Base-by-base conservation (phyloP, 768 basidiomycete species). In the Trametes maxima region DNA sequence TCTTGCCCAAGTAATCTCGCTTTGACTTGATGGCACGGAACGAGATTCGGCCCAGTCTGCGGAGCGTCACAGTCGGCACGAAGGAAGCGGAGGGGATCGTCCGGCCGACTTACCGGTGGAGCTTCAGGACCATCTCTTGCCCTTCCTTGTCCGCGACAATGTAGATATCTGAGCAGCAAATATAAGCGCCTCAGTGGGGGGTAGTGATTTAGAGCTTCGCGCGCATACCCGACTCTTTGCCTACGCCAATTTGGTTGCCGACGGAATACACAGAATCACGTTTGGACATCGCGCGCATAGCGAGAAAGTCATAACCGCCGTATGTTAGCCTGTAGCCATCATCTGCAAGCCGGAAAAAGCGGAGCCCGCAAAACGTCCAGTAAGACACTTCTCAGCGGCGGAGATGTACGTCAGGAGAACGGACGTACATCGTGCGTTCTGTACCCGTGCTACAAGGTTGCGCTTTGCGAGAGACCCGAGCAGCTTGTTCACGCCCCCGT, bases 251-350 rank as follows among this genome's bases (percentile, higher is more conserved):
- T 78, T 97, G 94, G 71, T 97, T 97, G 21, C 97, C 97, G 35
- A 99, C 93, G 22, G 93, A 92, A 66, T 89, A 78, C 76, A 99
- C 82, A 0, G 92, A 85, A 57, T 94, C 92, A 56, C 96, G 79
- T 72, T 95, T 94, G 1, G 92, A 94, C 73, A 98, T 78, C 2
- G 97, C 90, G 36, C 94, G 85, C 81, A 98, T 91, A 22, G 97
- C 94, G 24, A 99, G 82, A 72, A 87, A 98, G 69, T 99, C 97
- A 65, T 97, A 95, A n/a, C 97, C 97, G 37, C 97, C 97, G 71
- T 99, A 99, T 4, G 97, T 98, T 65, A 99, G 73, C 44, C 97
- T 85, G 74, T 96, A 98, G 16, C 97, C 97, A 68, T 99, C 97
- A 74, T 99, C 96, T 98, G 66, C 54, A 44, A 44, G 40, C 8